Evolutionary conservation across 257 asterid species (phyloP), one percentile per base, ranked within the genome.

Genomic region (Fraxinus cuspidata): DNA sequence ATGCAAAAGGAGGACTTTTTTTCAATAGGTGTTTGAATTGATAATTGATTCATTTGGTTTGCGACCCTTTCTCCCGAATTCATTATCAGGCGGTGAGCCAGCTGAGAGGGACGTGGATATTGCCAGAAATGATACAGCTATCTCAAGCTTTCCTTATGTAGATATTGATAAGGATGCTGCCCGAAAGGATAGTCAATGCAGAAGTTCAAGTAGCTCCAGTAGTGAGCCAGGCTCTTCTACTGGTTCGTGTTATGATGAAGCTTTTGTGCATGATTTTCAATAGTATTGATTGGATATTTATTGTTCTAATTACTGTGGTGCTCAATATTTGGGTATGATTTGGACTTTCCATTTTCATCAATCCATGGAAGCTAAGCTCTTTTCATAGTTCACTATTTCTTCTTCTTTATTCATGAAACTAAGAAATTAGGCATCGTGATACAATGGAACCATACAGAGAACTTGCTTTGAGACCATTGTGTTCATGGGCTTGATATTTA

Each of bases 51-150:
- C 66, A 27, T 70, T 72, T 77, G 25, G 44, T 70, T 74, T 23
- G 10, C 19, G 58, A 40, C 47, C 63, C 70, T 38, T 25, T 66
- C 49, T 78, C 27, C 38, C 49, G 53, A 80, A 81, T 15, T 64
- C 42, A 28, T 51, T 51, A 74, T 47, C 81, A 89, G 97, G 84
- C 47, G 81, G 82, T 79, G 96, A 85, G 68, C 83, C 75, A 60
- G 90, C 83, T 56, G 96, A 94, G 40, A 93, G 87, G 90, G 96
- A 91, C 74, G 87, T 91, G 49, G 97, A 92, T 85, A 91, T 94
- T 85, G 94, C 88, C 72, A 94, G 85, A 79, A 76, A 90, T 83
- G 98, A 89, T 79, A 88, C 25, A 16, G 96, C 92, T 71, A 69
- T 76, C 28, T 83, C 96, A 53, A 88, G 90, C 84, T 90, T 86